These are phyloP conservation scores for Globisporangium rhizosaccharum DNA, from an alignment of 352 stramenopile species.

Conservation along the genomic window DNA sequence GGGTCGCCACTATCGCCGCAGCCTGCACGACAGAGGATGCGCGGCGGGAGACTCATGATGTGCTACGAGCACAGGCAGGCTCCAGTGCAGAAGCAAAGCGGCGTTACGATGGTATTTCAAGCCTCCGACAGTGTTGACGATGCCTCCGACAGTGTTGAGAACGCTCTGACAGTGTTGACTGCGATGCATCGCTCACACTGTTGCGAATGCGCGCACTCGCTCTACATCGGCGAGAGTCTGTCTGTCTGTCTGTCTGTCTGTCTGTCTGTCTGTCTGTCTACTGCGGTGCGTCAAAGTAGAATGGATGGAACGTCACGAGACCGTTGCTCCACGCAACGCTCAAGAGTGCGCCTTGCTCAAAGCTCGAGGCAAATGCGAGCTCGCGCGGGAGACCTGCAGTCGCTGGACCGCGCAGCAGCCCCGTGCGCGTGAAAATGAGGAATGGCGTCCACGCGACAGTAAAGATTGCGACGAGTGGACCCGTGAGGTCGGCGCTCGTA, in stretches of 20 bases:
- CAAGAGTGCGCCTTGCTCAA: constrained; percentile 60
- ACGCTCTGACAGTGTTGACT: background rate
- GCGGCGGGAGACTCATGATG: constrained; percentile 42
- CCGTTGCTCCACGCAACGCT: constrained; percentile 76
- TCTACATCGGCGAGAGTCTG: background rate
- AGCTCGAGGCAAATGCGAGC: constrained; percentile 59
- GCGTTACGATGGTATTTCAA: background rate
- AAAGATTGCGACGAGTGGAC: constrained; percentile 66
- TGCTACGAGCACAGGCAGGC: background rate
- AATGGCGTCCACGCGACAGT: constrained; percentile 62
- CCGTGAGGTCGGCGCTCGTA: constrained; percentile 23
- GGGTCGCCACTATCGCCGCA: constrained; percentile 55
- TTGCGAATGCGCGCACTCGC: background rate
- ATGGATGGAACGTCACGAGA: constrained; percentile 72
- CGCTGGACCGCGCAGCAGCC: constrained; percentile 50
- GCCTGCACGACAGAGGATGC: constrained; percentile 42
- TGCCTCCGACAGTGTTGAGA: background rate
- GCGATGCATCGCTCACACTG: no score
- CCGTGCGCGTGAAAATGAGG: constrained; percentile 70
- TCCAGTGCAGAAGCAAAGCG: background rate
- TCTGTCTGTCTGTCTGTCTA: background rate
- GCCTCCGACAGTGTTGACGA: background rate
- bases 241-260: background rate
- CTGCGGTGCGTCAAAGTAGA: constrained; percentile 52
- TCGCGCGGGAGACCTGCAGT: constrained; percentile 52